Conservation (phyloP, 179 eudicot genomes). For the Camellia oleifera region DNA sequence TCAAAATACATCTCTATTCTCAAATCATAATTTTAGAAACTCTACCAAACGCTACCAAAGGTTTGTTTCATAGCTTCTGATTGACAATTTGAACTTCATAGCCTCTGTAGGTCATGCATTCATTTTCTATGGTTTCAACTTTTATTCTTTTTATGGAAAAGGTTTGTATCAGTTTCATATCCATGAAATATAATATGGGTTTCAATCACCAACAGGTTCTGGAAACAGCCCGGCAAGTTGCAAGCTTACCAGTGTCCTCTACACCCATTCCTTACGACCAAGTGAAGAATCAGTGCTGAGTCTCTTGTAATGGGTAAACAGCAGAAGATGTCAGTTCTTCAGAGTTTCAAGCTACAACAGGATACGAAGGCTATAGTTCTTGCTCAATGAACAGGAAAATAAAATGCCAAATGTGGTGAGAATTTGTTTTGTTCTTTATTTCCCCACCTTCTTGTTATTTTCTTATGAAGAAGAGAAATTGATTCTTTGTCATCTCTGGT, state of each 20-base stretch:
- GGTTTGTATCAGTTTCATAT: background rate
- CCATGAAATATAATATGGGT: background rate
- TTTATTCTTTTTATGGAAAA: background rate
- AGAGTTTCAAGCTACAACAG: conserved; percentile 56
- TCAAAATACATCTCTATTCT: too few species aligned
- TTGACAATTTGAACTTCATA: background rate
- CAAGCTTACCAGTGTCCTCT: conserved; percentile 56
- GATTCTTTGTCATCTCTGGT: background rate
- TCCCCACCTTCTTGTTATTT: background rate
- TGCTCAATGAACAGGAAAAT: conserved; percentile 29
- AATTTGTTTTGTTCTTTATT: conserved; percentile 7
- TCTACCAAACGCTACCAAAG: background rate
- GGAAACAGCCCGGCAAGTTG: conserved; percentile 86
- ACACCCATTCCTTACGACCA: conserved; percentile 68
- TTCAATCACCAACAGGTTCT: conserved; percentile 45
- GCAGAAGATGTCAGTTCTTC: conserved; percentile 80
- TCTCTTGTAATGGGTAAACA: conserved; percentile 83
- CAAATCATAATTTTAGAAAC: too few species aligned
- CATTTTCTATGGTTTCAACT: background rate
- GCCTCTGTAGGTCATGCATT: background rate
- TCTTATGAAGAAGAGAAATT: background rate
- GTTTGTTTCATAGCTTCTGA: background rate
- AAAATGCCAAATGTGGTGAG: conserved; percentile 40
- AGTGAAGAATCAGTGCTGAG: conserved; percentile 83
- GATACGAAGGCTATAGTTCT: conserved; percentile 54